Percentiles rank a stretch among this genome's conserved stretches.
Conservation (phyloP, 345 rosid genomes). For the Citrus cavaleriei region DNA sequence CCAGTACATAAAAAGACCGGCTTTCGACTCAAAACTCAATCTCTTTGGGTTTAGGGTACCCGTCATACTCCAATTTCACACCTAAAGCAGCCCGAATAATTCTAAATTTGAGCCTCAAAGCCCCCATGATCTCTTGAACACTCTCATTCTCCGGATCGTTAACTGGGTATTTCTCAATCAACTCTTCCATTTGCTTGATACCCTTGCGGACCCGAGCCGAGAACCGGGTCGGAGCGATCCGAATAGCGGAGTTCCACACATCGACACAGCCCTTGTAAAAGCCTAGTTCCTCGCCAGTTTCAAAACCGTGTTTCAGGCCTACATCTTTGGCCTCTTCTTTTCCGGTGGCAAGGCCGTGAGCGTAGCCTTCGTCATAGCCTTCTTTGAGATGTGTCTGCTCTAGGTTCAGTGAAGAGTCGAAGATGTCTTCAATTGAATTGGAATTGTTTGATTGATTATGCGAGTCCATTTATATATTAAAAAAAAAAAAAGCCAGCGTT, state of each 20-base stretch:
- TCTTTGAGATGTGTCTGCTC: constrained; percentile 56
- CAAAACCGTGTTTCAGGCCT: constrained; percentile 67
- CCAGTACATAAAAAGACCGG: background rate
- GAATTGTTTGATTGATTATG: constrained; percentile 11
- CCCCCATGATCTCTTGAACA: constrained; percentile 53
- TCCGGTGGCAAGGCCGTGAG: constrained; percentile 49
- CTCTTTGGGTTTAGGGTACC: constrained; percentile 53
- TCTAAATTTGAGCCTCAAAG: constrained; percentile 62
- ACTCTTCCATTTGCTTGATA: constrained; percentile 51
- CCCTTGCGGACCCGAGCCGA: constrained; percentile 54
- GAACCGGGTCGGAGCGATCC: constrained; percentile 39
- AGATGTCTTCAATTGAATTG: constrained; percentile 38
- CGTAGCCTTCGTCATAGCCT: constrained; percentile 72
- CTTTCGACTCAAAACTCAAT: constrained; percentile 49
- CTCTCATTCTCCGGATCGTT: constrained; percentile 63
- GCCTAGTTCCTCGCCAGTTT: constrained; percentile 71
- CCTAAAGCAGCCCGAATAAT: constrained; percentile 65
- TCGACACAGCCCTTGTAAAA: constrained; percentile 75
- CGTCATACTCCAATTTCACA: constrained; percentile 56
- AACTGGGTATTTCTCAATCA: constrained; percentile 52
- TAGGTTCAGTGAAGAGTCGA: constrained; percentile 49
- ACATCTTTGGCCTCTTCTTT: constrained; percentile 56
- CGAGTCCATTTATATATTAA: constrained; percentile 16
- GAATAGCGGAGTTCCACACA: constrained; percentile 59
- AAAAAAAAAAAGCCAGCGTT: background rate